Evolutionary conservation across 306 rosid genomes (phyloP).

Genomic region (Notholithocarpus densiflorus): DNA sequence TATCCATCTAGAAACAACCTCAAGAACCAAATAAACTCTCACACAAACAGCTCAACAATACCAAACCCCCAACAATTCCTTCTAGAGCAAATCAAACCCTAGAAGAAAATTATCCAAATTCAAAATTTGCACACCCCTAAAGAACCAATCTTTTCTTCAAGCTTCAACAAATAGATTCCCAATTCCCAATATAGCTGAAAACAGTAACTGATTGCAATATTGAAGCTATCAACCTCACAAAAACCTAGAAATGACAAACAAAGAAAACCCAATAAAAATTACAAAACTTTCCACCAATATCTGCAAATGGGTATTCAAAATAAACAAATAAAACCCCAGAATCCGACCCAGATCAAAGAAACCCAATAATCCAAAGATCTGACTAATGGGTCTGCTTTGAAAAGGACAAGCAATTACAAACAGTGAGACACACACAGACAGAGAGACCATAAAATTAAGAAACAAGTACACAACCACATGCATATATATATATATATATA

Average conservation of each 20-base stretch:
- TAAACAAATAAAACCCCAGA: not conserved
- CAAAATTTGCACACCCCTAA: constrained; percentile 4
- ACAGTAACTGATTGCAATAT: not conserved
- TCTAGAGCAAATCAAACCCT: not conserved
- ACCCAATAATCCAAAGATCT: constrained; percentile 22
- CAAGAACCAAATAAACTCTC: constrained; percentile 16
- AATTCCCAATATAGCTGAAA: not conserved
- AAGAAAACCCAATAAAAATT: not conserved
- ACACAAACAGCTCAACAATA: constrained; percentile 21
- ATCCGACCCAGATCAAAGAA: constrained; percentile 6
- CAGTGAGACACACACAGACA: not conserved
- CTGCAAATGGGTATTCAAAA: not conserved
- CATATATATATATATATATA: not conserved
- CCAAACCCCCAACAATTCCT: constrained; percentile 21
- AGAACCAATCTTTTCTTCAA: not conserved
- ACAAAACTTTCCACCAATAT: constrained; percentile 7
- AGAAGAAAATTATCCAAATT: not conserved
- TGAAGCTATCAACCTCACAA: not conserved
- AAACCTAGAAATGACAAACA: not conserved
- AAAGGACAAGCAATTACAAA: not conserved
- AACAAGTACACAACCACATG: not conserved
- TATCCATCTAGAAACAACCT: constrained; percentile 53
- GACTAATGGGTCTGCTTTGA: not conserved
- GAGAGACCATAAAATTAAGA: not conserved
- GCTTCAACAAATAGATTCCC: constrained; percentile 2